Conservation (phyloP, 192 early-diverging fungal species). For the Podila verticillata region DNA sequence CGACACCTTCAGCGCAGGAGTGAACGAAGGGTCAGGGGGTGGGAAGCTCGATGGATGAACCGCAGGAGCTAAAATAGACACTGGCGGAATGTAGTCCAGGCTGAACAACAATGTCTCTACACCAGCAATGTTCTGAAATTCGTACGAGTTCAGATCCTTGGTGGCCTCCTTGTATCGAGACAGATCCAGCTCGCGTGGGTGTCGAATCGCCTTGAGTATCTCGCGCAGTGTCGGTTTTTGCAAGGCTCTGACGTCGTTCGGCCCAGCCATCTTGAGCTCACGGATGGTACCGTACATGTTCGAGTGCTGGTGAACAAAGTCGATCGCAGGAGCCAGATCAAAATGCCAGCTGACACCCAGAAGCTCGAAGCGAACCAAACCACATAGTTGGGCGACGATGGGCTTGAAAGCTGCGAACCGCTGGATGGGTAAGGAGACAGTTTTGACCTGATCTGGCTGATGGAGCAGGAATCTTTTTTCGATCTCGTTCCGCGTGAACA, state of each 20-base stretch:
- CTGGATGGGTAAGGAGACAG: constrained; percentile 32
- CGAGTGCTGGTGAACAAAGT: constrained; percentile 23
- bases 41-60: background rate
- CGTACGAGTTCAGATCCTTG: constrained; percentile 28
- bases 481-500: constrained; percentile 38
- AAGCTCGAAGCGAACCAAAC: constrained; percentile 31
- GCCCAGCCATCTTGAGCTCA: constrained; percentile 38
- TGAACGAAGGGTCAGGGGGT: background rate
- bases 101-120: constrained; percentile 31
- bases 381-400: constrained; percentile 4
- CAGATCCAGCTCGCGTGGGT: constrained; percentile 26
- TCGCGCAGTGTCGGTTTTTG: constrained; percentile 24
- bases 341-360: constrained; percentile 32
- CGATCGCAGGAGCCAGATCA: constrained; percentile 16
- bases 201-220: constrained; percentile 16
- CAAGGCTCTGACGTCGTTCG: constrained; percentile 17
- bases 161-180: constrained; percentile 40
- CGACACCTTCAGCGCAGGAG: background rate
- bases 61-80: background rate
- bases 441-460: constrained; percentile 11
- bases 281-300: constrained; percentile 21
- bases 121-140: constrained; percentile 6
- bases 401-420: constrained; percentile 13
- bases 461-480: constrained; percentile 22
- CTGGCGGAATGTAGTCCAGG: constrained; percentile 19